Evolutionary conservation across 2,329 filamentous ascomycete genomes (phyloP), one percentile per base, ranked within the genome.

Genomic region (Ceratocystis cubensis): DNA sequence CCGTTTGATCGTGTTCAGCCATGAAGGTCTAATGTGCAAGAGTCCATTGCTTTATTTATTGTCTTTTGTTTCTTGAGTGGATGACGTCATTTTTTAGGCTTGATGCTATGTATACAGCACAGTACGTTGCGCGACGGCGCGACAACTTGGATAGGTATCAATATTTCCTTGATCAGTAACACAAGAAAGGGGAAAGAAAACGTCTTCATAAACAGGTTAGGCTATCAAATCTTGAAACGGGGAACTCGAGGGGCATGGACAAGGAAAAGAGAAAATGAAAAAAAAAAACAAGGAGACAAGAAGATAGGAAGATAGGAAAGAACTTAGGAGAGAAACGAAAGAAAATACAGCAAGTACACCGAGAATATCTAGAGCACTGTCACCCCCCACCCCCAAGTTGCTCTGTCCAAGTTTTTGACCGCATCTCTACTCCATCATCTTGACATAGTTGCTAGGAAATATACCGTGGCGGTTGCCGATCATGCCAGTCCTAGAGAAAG

Each of bases 401-500:
- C 33, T 37, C 13, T 63, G 5, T 10, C 17, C 22, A 41, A 1
- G 15, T 10, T 28, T 28, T 50, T 6, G 10, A 57, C 48, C 59
- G 64, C 67, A 68, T 71, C 68, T 67, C 69, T 70, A 82, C 71
- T 82, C 78, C 75, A 78, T 82, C 83, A 87, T 84, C 74, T 87
- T 85, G 70, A 88, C 85, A 69, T 88, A 88, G 74, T 87, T 87
- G 75, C 89, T 94, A 0, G 94, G 94, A 77, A 99, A 99, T 70
- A 96, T 96, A 46, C 94, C 94, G 66, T 92, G 89, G 71, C 86
- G 83, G 70, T 85, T 83, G 37, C 92, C 92, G 72, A 96, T 86
- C 76, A 88, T 87, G 30, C 94, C 94, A 20, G 93, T 97, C 94
- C 85, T 88, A 71, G 20, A 62, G 28, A 28, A 37, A 17, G 20